Base-by-base conservation (phyloP, 2,329 filamentous ascomycete species). In the Acrocalymma vagum region DNA sequence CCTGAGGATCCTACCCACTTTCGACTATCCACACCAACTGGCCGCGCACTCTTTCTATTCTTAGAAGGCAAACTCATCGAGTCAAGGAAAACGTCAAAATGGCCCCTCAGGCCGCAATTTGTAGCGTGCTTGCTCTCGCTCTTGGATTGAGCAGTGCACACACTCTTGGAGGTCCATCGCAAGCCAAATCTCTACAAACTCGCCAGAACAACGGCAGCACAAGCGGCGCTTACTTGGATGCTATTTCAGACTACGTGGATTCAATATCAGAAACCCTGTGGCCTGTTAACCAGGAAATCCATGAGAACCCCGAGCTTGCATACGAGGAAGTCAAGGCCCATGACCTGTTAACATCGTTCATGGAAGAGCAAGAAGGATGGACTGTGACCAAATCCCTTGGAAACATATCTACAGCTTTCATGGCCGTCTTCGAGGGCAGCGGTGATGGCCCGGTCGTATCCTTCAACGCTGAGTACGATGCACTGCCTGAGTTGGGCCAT, bases 301-400 rank as follows among this genome's bases (percentile, higher is more conserved):
- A 78, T 54, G 75, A 78, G 31, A 74, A 80, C 38, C 78, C 78
- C 0, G 78, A 80, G 48, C 60, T 78, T 1, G 72, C 70, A 0
- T 79, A 72, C 45, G 51, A 78, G 24, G 77, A 80, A 44, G 67
- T 68, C 40, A 74, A 75, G 27, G 76, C 78, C 0, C 79, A 82
- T 50, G 69, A 76, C 10, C 66, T 73, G 3, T 62, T 83, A 33
- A 79, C 76, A 1, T 65, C 67, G 5, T 82, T 78, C 43, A 66
- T 81, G 57, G 62, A 63, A 14, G 60, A 56, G 10, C 72, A 70
- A 31, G 42, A 44, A 9, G 42, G 53, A 2, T 58, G 56, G 46
- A 47, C 52, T 7, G 63, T 70, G 1, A 68, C 56, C 0, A 62
- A 55, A 8, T 59, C 62, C n/a, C 51, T 67, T 10, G 65, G 67